Evolutionary conservation across 352 stramenopile genomes (phyloP).

Genomic region (Pilasporangium apinafurcum): DNA sequence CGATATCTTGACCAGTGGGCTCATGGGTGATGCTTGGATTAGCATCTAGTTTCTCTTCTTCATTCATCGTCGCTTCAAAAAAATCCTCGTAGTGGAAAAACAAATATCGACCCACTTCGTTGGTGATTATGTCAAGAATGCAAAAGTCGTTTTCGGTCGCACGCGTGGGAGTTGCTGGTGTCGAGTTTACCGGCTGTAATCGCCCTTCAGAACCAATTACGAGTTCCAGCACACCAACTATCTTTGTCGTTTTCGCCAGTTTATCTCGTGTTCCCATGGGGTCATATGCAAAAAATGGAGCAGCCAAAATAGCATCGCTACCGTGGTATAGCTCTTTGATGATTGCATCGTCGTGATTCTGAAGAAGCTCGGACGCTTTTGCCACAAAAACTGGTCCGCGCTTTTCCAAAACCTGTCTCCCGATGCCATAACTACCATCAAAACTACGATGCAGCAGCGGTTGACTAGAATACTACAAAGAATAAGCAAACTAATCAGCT

Average conservation of each 20-base stretch:
- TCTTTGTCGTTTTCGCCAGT: slow-evolving; percentile 14
- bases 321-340: slow-evolving; percentile 26
- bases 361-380: slow-evolving; percentile 1
- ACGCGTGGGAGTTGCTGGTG: background rate
- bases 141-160: slow-evolving; percentile 52
- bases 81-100: slow-evolving; percentile 74
- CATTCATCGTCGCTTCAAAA: slow-evolving; percentile 15
- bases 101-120: slow-evolving; percentile 65
- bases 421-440: no score
- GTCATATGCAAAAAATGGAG: slow-evolving; percentile 42
- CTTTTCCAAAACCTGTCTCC: slow-evolving; percentile 21
- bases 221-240: slow-evolving; percentile 63
- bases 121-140: slow-evolving; percentile 55
- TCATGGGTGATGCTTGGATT: background rate
- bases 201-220: slow-evolving; percentile 24
- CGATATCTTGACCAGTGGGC: slow-evolving; percentile 1
- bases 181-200: background rate
- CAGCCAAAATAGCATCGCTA: slow-evolving; percentile 28
- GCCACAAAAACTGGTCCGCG: slow-evolving; percentile 8
- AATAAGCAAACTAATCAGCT: background rate
- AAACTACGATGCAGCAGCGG: no score
- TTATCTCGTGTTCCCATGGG: slow-evolving; percentile 14
- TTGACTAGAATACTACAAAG: background rate
- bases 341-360: slow-evolving; percentile 13
- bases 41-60: background rate